Evolutionary conservation across 345 rosid genomes (phyloP).

Genomic region (Conringia planisiliqua): DNA sequence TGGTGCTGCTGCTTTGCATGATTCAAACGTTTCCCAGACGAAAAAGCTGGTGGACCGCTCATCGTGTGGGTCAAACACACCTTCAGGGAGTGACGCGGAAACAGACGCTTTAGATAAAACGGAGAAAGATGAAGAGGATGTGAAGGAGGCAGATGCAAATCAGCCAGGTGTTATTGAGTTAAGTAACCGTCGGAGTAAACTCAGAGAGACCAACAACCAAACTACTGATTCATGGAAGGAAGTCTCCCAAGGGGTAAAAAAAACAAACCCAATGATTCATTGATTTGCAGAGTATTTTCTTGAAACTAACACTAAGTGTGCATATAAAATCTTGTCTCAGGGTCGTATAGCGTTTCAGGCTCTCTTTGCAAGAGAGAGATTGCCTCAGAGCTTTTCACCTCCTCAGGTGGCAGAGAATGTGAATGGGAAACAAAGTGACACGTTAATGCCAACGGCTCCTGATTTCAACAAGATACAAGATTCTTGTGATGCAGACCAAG

Average conservation of each 20-base stretch:
- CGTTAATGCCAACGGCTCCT: conserved; percentile 26
- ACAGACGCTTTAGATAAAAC: conserved; percentile 63
- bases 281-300: neutral
- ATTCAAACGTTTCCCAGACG: conserved; percentile 45
- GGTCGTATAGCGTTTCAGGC: conserved; percentile 92
- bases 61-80: conserved; percentile 90
- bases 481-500: conserved; percentile 43
- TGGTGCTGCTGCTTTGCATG: conserved; percentile 41
- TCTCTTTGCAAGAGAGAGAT: conserved; percentile 71
- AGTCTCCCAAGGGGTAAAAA: conserved; percentile 82
- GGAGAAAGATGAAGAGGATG: conserved; percentile 42
- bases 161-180: conserved; percentile 39
- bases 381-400: conserved; percentile 98
- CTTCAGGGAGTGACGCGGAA: conserved; percentile 86
- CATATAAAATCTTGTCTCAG: conserved; percentile 30
- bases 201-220: conserved; percentile 40
- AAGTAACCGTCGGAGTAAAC: conserved; percentile 54
- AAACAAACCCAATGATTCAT: neutral
- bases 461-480: conserved; percentile 40
- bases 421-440: conserved; percentile 33
- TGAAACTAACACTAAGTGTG: neutral
- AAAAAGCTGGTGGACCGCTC: conserved; percentile 80
- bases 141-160: conserved; percentile 54
- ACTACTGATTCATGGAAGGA: conserved; percentile 78
- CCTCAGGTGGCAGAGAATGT: conserved; percentile 36